Percentiles rank a stretch among this genome's conserved stretches.
These are phyloP conservation scores for Quercus suber DNA, from an alignment of 306 rosid species.

Conservation along the genomic window DNA sequence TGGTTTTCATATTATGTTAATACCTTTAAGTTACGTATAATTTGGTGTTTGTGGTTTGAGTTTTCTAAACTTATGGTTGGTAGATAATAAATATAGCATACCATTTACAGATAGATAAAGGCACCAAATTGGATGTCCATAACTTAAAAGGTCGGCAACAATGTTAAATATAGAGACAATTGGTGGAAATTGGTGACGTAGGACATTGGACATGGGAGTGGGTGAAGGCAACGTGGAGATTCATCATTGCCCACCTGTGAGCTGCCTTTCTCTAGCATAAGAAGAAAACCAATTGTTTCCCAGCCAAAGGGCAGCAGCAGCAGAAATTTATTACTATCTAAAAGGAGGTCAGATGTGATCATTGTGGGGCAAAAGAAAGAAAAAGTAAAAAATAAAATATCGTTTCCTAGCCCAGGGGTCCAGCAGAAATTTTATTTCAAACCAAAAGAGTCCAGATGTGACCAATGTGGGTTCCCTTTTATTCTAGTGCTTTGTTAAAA, in stretches of 20 bases:
- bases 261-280: not conserved
- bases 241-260: not conserved
- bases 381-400: too few relatives aligned
- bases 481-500: too few relatives aligned
- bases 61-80: not conserved
- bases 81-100: not conserved
- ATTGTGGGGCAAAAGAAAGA: too few relatives aligned
- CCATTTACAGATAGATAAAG: not conserved
- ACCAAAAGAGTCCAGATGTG: not conserved
- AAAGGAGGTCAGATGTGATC: too few relatives aligned
- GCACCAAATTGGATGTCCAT: not conserved
- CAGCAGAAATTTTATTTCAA: not conserved
- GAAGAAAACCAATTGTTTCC: not conserved
- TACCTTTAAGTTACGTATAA: not conserved
- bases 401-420: not conserved
- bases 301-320: too few relatives aligned
- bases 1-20: too few relatives aligned
- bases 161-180: not conserved
- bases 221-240: too few relatives aligned
- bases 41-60: not conserved
- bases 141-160: not conserved
- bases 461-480: not conserved
- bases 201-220: too few relatives aligned
- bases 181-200: not conserved
- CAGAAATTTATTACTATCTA: too few relatives aligned